A percentile compares a stretch with the other conserved stretches of the same genome.
These are phyloP conservation scores for Mycena epipterygia DNA, from an alignment of 768 basidiomycete species.

Conservation along the genomic window DNA sequence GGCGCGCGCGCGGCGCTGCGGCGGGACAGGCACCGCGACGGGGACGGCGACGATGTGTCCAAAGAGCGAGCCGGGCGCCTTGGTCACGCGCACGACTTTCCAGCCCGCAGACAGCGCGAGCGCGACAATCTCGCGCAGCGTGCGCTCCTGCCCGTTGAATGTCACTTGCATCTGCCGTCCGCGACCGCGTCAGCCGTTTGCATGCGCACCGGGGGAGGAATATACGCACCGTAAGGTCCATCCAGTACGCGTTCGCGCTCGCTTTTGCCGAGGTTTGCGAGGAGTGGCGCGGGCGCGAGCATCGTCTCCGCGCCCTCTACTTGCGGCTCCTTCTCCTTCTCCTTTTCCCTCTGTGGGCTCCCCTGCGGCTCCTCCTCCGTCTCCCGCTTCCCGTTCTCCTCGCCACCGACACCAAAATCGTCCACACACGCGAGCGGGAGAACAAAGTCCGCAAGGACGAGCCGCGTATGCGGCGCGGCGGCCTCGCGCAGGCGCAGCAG, in stretches of 20 bases:
- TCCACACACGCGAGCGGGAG: constrained; percentile 80
- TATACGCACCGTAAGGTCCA: constrained; percentile 63
- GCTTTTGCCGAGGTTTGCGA: constrained; percentile 83
- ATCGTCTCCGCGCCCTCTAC: constrained; percentile 67
- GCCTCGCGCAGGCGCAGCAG: constrained; percentile 60
- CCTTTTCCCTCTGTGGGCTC: constrained; percentile 36
- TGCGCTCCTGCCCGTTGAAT: constrained; percentile 80
- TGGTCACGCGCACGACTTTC: constrained; percentile 69
- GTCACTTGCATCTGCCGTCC: constrained; percentile 71
- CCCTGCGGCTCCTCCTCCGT: neutral
- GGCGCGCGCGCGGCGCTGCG: constrained; percentile 36
- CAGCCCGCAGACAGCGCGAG: constrained; percentile 71
- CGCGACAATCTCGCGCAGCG: constrained; percentile 71
- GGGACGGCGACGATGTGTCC: constrained; percentile 81
- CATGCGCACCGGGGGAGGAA: neutral
- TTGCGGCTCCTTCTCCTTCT: constrained; percentile 44
- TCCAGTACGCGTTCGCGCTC: constrained; percentile 66
- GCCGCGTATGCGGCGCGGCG: constrained; percentile 65
- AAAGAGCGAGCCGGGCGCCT: constrained; percentile 74
- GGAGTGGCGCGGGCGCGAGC: constrained; percentile 71
- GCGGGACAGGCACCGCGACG: constrained; percentile 59
- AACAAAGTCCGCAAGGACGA: constrained; percentile 81
- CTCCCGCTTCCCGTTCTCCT: constrained; percentile 34
- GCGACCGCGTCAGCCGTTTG: neutral
- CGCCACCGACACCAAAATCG: constrained; percentile 43